Base-by-base conservation (phyloP, 2,329 filamentous ascomycete species). In the Aspergillus sp. region DNA sequence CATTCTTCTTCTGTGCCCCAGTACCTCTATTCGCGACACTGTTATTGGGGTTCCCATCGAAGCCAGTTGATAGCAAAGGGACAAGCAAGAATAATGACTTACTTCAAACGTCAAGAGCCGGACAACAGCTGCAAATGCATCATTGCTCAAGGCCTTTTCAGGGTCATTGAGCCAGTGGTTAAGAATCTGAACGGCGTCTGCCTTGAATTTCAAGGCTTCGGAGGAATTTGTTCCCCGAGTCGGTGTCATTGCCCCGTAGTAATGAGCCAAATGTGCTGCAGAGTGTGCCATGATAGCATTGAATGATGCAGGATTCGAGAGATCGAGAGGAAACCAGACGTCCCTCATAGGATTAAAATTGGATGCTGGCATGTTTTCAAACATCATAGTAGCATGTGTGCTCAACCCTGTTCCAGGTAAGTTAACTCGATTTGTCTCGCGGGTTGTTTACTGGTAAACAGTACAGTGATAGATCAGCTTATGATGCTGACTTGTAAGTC, bases 201-300 rank as follows among this genome's bases (percentile, higher is more conserved):
- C 46, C 46, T 71, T 71, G 49, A 63, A 70, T 35, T 54, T 57
- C 35, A 60, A 43, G 22, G 55, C 54, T 44, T 58, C 58, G 7
- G 48, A 39, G 13, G 58, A 59, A 3, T 37, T 49, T 9, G 57
- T 55, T 13, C 52, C 66, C 35, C 61, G 56, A 12, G 47, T 51
- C 1, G 62, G 64, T 4, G 52, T 47, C 6, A 46, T 54, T 0
- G 60, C 58, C 0, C 60, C 61, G 20, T 68, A 63, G 46, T 69
- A 58, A 3, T 66, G 58, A 30, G 65, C 59, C 1, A 71, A 49
- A 42, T 72, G 69, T 0, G 68, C 67, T 1, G 69, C 69, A 2
- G 69, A 64, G 47, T 72, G 69, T 1, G 69, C 68, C 66, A 72
- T 69, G 37, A 70, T 63, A 15, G 61, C 62, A 37, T 71, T 69